A percentile compares a stretch with the other conserved stretches of the same genome.
Conservation (phyloP, 73 alveolate species). For the Paraurostyla sp. region DNA sequence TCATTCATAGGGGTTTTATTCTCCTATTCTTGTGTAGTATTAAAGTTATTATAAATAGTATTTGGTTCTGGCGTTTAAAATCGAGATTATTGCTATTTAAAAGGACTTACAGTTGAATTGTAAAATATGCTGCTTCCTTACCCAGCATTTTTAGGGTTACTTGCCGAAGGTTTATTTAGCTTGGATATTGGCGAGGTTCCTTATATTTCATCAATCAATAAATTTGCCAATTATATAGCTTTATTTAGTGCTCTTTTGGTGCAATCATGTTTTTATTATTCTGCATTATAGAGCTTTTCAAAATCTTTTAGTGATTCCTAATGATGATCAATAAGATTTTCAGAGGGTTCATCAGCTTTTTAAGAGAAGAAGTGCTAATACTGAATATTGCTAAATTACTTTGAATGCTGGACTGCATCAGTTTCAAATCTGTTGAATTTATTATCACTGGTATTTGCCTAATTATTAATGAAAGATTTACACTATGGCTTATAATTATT, state of each 20-base stretch:
- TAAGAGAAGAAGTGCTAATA: not conserved
- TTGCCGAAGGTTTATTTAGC: not conserved
- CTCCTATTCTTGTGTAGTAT: not conserved
- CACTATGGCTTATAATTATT: not conserved
- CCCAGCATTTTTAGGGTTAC: not conserved
- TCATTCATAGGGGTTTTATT: not conserved
- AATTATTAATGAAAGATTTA: not conserved
- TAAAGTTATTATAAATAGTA: not conserved
- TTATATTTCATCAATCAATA: slow-evolving; percentile 12
- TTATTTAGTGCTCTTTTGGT: slow-evolving; percentile 50
- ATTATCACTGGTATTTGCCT: not conserved
- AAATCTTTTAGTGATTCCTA: not conserved
- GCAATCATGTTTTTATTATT: slow-evolving; percentile 8
- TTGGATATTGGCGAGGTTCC: not conserved
- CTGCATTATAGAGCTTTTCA: not conserved
- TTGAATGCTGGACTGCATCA: not conserved
- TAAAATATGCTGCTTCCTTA: not conserved
- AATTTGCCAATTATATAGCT: slow-evolving; percentile 27
- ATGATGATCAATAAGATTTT: not conserved
- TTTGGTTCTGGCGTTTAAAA: slow-evolving; percentile 42
- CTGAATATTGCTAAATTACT: not conserved
- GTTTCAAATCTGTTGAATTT: not conserved
- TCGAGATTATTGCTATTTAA: slow-evolving; percentile 22
- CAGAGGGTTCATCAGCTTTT: not conserved
- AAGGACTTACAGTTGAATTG: not conserved